A percentile compares a stretch with the other conserved stretches of the same genome.
Conservation (phyloP, 2,329 filamentous ascomycete genomes). For the Tolypocladium ophioglossoides region DNA sequence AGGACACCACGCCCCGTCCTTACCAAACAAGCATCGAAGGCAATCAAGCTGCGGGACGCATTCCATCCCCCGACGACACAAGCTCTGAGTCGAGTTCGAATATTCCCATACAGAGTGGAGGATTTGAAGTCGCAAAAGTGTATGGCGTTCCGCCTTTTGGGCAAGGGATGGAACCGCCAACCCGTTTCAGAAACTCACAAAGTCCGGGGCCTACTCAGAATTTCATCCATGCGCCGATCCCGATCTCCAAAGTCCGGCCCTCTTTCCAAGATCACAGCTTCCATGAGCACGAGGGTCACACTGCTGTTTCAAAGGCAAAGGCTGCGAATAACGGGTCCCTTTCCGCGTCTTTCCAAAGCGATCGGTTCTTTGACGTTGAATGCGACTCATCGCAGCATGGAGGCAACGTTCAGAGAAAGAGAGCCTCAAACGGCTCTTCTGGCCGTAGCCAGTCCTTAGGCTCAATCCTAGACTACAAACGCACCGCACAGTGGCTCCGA, state of each 20-base stretch:
- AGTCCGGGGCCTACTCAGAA: no score
- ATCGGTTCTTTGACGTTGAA: background rate
- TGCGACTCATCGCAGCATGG: background rate
- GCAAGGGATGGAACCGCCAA: background rate
- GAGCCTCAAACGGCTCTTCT: conserved; percentile 4
- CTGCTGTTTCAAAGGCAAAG: background rate
- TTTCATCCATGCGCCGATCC: conserved; percentile 4
- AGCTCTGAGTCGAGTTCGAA: background rate
- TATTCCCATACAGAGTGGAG: background rate
- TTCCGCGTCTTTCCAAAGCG: background rate
- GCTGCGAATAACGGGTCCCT: background rate
- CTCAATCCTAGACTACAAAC: conserved; percentile 20
- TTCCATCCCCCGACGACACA: background rate
- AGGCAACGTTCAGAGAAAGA: background rate
- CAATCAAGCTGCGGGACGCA: background rate
- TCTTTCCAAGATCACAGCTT: conserved; percentile 6
- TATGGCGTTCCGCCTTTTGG: background rate
- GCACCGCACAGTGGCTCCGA: conserved; percentile 23
- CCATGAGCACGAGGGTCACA: background rate
- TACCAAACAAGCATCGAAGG: background rate
- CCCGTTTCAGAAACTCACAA: background rate
- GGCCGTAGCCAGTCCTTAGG: conserved; percentile 13
- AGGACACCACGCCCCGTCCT: background rate
- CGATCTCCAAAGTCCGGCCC: conserved; percentile 12
- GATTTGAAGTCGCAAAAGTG: background rate